Evolutionary conservation across 2,329 filamentous ascomycete species (phyloP).

Genomic region (Fusarium sp.): DNA sequence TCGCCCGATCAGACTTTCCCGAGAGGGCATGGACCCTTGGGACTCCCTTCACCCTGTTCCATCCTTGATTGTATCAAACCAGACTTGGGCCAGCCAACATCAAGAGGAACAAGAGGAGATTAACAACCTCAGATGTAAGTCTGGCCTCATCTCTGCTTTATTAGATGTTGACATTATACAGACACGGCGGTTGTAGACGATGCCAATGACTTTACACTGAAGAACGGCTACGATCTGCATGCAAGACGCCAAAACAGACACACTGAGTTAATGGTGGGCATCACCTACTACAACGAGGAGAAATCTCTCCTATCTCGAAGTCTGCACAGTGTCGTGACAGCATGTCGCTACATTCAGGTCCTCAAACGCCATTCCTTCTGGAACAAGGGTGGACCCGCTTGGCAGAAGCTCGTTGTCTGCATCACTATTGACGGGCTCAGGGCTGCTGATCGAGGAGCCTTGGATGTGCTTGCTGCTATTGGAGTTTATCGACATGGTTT

Average conservation of each 20-base stretch:
- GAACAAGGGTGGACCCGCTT: slow-evolving; percentile 97
- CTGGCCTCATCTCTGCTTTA: background rate
- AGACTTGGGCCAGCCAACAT: background rate
- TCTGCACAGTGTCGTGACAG: slow-evolving; percentile 96
- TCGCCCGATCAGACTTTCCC: background rate
- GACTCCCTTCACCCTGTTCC: background rate
- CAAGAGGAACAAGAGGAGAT: background rate
- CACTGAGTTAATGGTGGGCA: slow-evolving; percentile 93
- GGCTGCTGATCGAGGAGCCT: slow-evolving; percentile 91
- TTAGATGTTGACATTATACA: background rate
- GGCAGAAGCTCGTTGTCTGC: slow-evolving; percentile 98
- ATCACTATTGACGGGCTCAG: slow-evolving; percentile 97
- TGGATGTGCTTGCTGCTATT: slow-evolving; percentile 91
- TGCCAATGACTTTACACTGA: background rate
- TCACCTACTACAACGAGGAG: slow-evolving; percentile 99
- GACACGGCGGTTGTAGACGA: background rate
- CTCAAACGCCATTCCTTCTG: slow-evolving; percentile 98
- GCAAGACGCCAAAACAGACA: background rate
- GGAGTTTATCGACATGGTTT: slow-evolving; percentile 97
- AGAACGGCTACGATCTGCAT: background rate
- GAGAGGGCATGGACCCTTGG: background rate
- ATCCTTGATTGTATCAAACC: background rate
- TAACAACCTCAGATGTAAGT: background rate
- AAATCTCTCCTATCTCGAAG: slow-evolving; percentile 95
- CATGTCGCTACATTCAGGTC: slow-evolving; percentile 96